A percentile compares a stretch with the other conserved stretches of the same genome.
Conservation (phyloP, 2,329 filamentous ascomycete genomes). For the Shiraia sp. region DNA sequence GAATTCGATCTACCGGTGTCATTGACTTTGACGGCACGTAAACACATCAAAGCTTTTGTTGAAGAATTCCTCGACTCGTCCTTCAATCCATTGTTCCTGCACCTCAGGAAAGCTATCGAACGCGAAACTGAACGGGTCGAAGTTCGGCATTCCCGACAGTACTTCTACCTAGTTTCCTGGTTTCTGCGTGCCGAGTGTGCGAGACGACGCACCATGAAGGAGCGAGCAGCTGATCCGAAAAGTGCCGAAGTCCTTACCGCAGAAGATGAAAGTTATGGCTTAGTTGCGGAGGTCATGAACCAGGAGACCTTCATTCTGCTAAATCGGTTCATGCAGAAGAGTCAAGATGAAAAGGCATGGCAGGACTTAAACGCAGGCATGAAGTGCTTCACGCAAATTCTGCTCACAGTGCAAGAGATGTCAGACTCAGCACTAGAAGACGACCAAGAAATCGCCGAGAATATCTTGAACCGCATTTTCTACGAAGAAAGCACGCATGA, state of each 20-base stretch:
- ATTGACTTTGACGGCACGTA: constrained; percentile 73
- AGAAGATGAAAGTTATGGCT: constrained; percentile 75
- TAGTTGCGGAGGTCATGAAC: constrained; percentile 87
- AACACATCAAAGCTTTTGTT: constrained; percentile 78
- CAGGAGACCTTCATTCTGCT: constrained; percentile 93
- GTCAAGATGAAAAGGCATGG: constrained; percentile 84
- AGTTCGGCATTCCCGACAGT: constrained; percentile 77
- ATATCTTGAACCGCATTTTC: constrained; percentile 95
- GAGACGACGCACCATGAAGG: constrained; percentile 61
- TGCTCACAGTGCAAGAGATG: constrained; percentile 94
- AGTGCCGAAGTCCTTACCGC: constrained; percentile 43
- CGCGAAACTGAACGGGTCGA: constrained; percentile 82
- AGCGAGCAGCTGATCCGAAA: constrained; percentile 58
- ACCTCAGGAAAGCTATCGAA: constrained; percentile 86
- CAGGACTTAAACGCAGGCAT: constrained; percentile 83
- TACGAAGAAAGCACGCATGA: constrained; percentile 97
- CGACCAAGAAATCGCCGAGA: constrained; percentile 97
- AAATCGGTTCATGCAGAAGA: constrained; percentile 78
- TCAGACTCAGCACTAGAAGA: constrained; percentile 79
- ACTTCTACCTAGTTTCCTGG: constrained; percentile 91
- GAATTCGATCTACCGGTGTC: constrained; percentile 76
- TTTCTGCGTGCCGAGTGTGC: constrained; percentile 84
- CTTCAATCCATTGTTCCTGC: constrained; percentile 85
- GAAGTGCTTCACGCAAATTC: constrained; percentile 92
- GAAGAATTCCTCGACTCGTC: constrained; percentile 93